phyloP scores from a whole-genome alignment of 768 basidiomycete genomes.

The Clavulina sp. region DNA sequence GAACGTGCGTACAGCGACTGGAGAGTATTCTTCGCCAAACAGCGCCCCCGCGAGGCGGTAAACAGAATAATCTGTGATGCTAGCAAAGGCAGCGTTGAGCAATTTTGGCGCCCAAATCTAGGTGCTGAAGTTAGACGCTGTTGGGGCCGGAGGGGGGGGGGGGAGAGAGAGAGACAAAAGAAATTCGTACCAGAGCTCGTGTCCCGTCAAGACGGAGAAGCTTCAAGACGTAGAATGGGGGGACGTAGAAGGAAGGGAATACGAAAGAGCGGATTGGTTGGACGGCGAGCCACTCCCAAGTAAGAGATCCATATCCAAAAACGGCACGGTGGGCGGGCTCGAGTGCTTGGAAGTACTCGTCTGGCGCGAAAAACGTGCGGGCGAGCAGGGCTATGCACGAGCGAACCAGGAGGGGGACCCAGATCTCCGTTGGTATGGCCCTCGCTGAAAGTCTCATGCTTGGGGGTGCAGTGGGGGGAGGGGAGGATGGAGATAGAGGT shows the following conservation, averaged over 20 bases:
- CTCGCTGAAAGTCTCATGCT: too few species aligned
- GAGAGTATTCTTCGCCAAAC: slow-evolving; percentile 39
- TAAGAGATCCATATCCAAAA: slow-evolving; percentile 80
- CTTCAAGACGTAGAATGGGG: slow-evolving; percentile 57
- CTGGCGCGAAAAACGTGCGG: slow-evolving; percentile 85
- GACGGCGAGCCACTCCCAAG: slow-evolving; percentile 84
- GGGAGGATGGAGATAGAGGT: too few species aligned
- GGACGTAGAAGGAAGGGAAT: slow-evolving; percentile 69
- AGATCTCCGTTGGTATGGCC: too few species aligned
- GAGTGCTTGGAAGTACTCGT: slow-evolving; percentile 89
- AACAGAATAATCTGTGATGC: slow-evolving; percentile 62
- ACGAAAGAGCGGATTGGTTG: slow-evolving; percentile 60
- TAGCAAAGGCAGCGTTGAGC: slow-evolving; percentile 58
- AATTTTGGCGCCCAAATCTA: slow-evolving; percentile 59
- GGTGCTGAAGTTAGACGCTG: too few species aligned
- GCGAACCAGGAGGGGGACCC: slow-evolving; percentile 5
- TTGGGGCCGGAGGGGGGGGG: too few species aligned
- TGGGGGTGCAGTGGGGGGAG: too few species aligned
- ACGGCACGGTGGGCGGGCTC: slow-evolving; percentile 81
- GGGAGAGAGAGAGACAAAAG: too few species aligned
- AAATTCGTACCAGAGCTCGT: slow-evolving; percentile 46
- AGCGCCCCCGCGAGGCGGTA: slow-evolving; percentile 39
- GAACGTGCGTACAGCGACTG: slow-evolving; percentile 53
- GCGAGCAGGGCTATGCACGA: slow-evolving; percentile 38
- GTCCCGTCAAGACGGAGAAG: slow-evolving; percentile 34